Evolutionary conservation across 768 basidiomycete genomes (phyloP), one percentile per base, ranked within the genome.

Genomic region (Russula foetens): DNA sequence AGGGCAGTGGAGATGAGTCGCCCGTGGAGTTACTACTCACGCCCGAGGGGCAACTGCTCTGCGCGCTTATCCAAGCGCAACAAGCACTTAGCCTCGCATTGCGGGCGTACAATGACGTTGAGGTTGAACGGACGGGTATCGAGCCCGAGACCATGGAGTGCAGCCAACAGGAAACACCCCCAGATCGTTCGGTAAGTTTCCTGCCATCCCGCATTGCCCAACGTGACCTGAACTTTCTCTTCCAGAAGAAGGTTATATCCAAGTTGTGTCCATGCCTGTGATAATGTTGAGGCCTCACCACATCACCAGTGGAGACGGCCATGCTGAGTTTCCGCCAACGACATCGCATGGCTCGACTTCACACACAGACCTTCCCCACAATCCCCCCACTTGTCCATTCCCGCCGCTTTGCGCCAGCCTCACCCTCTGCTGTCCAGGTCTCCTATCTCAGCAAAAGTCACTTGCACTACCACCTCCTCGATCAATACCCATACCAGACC

Each of bases 91-190:
- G 85, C 3, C 84, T 81, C 39, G 87, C 84, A 2, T 70, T 94
- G 59, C 75, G 79, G 53, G 82, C 88, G 67, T 85, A 92, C 66
- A 87, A 92, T 12, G 92, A 96, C 67, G 74, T 92, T n/a, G n/a
- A n/a, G n/a, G n/a, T n/a, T 38, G 79, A 85, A 63, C 77, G 84
- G 23, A 77, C 92, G 17, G 90, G 72, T 21, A 67, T 80, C 56
- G 73, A 90, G 71, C 74, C 82, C 24, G 78, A 81, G 65, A 80
- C 81, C 2, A 80, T 90, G 66, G 84, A 91, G 66, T 75, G 83
- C 61, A 93, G 90, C 69, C 78, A 77, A 67, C 83, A 78, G 63
- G 88, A 92, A 44, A 77, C 75, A 3, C 79, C 79, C 64, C 80
- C 90, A 73, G 84, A 85, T 70, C 75, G 82, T 56, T 78, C 77